A percentile compares a stretch with the other conserved stretches of the same genome.
phyloP scores from a whole-genome alignment of 495 filamentous ascomycete genomes.

The Xylaria intraflava region DNA sequence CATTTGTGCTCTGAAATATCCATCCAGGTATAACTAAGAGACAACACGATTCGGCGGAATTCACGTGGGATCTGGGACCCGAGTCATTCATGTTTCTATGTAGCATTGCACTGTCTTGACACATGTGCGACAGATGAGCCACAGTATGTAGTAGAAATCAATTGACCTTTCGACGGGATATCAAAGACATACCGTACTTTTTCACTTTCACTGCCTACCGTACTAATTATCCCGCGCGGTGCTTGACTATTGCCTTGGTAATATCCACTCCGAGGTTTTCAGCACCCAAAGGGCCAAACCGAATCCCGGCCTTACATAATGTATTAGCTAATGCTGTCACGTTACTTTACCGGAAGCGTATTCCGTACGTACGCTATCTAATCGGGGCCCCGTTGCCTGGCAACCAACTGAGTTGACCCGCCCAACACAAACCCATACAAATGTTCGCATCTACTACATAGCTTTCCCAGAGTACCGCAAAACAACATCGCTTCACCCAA shows the following conservation, averaged over 20 bases:
- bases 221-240: too few species aligned
- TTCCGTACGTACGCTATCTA: too few species aligned
- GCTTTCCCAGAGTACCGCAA: too few species aligned
- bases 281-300: too few species aligned
- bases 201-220: too few species aligned
- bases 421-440: slow-evolving; percentile 8
- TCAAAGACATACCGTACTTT: too few species aligned
- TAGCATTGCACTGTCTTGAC: not conserved
- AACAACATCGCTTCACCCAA: not conserved
- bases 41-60: not conserved
- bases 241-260: too few species aligned
- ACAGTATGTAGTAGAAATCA: not conserved
- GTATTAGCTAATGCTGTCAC: too few species aligned
- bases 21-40: too few species aligned
- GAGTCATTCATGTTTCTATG: not conserved
- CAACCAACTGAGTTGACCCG: slow-evolving; percentile 15
- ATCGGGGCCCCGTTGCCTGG: slow-evolving; percentile 20
- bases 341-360: too few species aligned
- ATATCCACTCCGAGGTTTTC: too few species aligned
- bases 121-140: not conserved
- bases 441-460: not conserved
- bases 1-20: not conserved
- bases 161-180: not conserved
- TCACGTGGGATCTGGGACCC: not conserved
- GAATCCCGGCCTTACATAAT: too few species aligned